phyloP scores from a whole-genome alignment of 495 filamentous ascomycete genomes.

The Clavariopsis aquatica region DNA sequence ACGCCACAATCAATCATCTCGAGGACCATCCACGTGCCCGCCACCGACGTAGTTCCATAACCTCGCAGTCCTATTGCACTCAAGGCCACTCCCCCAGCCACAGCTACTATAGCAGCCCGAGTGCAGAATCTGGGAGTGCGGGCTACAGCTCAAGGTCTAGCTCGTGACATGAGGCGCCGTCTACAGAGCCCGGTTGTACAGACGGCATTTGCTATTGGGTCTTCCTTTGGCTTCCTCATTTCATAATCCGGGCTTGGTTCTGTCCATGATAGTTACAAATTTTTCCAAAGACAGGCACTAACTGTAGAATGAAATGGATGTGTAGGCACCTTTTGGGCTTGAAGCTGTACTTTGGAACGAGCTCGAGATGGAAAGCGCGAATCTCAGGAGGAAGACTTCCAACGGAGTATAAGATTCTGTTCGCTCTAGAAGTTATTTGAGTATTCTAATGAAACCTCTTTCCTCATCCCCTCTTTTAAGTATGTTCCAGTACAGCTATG shows the following conservation, averaged over 20 bases:
- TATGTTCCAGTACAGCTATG: no score
- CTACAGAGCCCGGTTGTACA: slow-evolving; percentile 15
- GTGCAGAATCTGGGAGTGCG: slow-evolving; percentile 23
- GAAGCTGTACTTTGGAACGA: background rate
- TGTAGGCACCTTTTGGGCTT: background rate
- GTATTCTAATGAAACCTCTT: no score
- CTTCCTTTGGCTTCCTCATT: slow-evolving; percentile 30
- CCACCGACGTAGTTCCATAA: slow-evolving; percentile 14
- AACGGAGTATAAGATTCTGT: no score
- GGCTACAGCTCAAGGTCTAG: slow-evolving; percentile 17
- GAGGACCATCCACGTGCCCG: slow-evolving; percentile 23
- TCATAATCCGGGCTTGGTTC: slow-evolving; percentile 29
- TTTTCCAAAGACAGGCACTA: background rate
- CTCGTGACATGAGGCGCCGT: slow-evolving; percentile 21
- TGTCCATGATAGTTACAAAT: slow-evolving; percentile 19
- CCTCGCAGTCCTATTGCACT: slow-evolving; percentile 13
- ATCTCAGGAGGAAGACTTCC: no score
- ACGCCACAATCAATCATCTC: slow-evolving; percentile 11
- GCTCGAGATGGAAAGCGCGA: background rate
- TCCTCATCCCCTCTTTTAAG: no score
- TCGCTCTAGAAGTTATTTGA: no score
- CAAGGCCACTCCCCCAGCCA: background rate
- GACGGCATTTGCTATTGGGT: slow-evolving; percentile 21
- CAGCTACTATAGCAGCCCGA: slow-evolving; percentile 19
- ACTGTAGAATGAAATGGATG: background rate